Percentiles rank a stretch among this genome's conserved stretches.
phyloP scores from a whole-genome alignment of 805 yeast species.

The Sugiyamaella lignohabitans region DNA sequence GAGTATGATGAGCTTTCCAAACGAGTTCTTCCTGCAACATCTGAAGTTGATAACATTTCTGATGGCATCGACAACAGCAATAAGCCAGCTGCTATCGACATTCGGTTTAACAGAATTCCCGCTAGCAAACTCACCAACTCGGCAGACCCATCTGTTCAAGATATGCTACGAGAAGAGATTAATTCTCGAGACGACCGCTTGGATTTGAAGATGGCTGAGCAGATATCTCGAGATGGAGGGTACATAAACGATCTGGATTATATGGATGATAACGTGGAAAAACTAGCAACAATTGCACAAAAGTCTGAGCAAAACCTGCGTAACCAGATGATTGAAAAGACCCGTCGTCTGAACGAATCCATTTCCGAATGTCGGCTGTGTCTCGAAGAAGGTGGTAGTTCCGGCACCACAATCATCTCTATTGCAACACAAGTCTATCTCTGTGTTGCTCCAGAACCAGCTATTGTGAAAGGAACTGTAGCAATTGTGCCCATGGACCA shows the following conservation, averaged over 20 bases:
- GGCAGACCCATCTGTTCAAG: constrained; percentile 18
- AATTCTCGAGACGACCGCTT: constrained; percentile 17
- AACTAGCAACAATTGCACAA: constrained; percentile 31
- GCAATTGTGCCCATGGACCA: constrained; percentile 42
- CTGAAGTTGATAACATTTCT: not conserved
- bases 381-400: constrained; percentile 26
- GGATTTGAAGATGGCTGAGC: constrained; percentile 28
- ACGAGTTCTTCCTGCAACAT: not conserved
- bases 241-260: constrained; percentile 39
- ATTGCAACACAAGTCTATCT: constrained; percentile 36
- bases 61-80: constrained; percentile 14
- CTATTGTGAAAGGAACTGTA: constrained; percentile 31
- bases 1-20: constrained; percentile 19
- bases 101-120: not conserved
- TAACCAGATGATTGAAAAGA: constrained; percentile 26
- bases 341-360: constrained; percentile 27
- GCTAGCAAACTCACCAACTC: not conserved
- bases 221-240: constrained; percentile 35
- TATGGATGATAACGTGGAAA: constrained; percentile 38
- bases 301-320: constrained; percentile 29
- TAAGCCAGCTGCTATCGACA: not conserved
- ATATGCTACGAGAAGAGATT: constrained; percentile 35
- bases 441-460: constrained; percentile 38
- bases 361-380: constrained; percentile 37
- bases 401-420: constrained; percentile 30